Evolutionary conservation across 108 stramenopile genomes (phyloP), one percentile per base, ranked within the genome.

Genomic region (Skeletonema potamos): DNA sequence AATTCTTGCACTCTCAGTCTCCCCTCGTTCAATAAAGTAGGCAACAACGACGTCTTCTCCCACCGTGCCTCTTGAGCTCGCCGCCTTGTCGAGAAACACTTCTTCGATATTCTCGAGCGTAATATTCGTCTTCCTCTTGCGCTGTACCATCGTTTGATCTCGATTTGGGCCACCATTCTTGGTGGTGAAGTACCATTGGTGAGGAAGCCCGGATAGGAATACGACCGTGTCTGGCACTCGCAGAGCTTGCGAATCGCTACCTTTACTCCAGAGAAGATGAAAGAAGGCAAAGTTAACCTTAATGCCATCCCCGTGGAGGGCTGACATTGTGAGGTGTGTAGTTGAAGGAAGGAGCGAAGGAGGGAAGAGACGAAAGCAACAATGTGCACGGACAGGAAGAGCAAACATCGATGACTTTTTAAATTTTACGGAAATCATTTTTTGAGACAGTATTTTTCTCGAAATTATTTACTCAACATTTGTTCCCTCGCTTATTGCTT

Each of bases 41-140:
- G 93, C 95, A 18, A 94, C 86, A 12, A 94, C 67, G 43, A 92
- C 93, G 54, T 76, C 62, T 8, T 74, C 62, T n/a, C 72, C 66
- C 12, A 58, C 55, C 15, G 32, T 46, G 8, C 59, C 56, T 55
- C 55, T 60, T 60, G 65, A 77, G 3, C 67, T 34, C 17, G 76
- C 64, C 17, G 76, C 64, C 58, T 88, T 87, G 51, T 76, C 88
- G 6, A 85, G 86, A 63, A 96, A 92, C 2, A 83, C 83, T 54
- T 96, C 89, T 48, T 92, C 92, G 59, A 96, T 96, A 37, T 92
- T 94, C 41, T 85, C 84, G 30, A 96, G 28, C 51, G 92, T 96
- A 17, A 89, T 80, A 57, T 91, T 92, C 48, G 85, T 76, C 69
- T 87, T 94, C 55, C 89, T 79, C 73, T 92, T 92, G 54, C 91